phyloP scores from a whole-genome alignment of 345 rosid genomes.

The Hibiscus mutabilis region DNA sequence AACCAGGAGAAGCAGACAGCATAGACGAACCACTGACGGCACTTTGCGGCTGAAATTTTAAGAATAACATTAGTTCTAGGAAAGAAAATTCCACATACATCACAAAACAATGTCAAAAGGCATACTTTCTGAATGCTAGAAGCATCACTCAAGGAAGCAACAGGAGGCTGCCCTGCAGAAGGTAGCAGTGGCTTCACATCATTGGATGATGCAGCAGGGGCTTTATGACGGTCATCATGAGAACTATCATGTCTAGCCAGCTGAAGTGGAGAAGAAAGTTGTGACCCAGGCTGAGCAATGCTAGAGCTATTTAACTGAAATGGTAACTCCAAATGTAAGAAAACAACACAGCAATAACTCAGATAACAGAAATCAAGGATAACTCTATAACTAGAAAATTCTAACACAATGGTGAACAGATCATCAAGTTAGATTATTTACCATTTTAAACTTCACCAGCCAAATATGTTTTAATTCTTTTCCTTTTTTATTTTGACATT shows the following conservation, averaged over 20 bases:
- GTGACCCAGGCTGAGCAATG: no score
- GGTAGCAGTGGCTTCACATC: conserved; percentile 42
- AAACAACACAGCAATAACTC: neutral
- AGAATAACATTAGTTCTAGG: neutral
- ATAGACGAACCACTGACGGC: conserved; percentile 31
- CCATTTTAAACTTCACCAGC: neutral
- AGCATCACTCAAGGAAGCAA: conserved; percentile 37
- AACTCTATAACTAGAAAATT: neutral
- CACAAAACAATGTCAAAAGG: neutral
- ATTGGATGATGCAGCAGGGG: conserved; percentile 25
- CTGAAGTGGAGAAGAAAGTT: conserved; percentile 40
- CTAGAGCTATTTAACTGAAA: no score
- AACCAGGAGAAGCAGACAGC: conserved; percentile 49
- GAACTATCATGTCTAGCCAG: conserved; percentile 50
- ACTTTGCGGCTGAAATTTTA: conserved; percentile 32
- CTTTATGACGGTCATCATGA: conserved; percentile 52
- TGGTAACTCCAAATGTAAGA: neutral
- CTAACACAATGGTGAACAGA: neutral
- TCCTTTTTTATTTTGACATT: neutral
- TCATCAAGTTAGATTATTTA: neutral
- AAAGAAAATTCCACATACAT: neutral
- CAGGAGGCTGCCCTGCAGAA: conserved; percentile 30
- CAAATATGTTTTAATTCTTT: neutral
- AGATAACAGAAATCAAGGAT: neutral
- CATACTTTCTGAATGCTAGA: conserved; percentile 57